Evolutionary conservation across 805 yeast genomes (phyloP), one percentile per base, ranked within the genome.

Genomic region (Kodamaea laetipori): DNA sequence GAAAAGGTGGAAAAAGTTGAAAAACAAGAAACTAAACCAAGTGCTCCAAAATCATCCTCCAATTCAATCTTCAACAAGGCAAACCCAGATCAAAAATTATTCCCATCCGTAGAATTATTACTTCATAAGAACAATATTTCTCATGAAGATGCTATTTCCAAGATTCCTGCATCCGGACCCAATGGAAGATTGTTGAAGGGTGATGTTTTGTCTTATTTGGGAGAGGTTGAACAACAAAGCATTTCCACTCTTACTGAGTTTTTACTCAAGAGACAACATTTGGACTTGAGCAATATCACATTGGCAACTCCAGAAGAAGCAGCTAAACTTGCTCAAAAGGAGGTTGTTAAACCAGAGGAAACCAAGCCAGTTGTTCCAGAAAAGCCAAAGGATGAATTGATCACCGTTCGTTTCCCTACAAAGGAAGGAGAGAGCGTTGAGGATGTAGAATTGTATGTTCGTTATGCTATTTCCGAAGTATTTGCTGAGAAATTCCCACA

Each of bases 181-280:
- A 76, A 82, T 44, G 98, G 98, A 7, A 77, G 96, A 57, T 61
- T 92, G 31, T 73, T 92, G 50, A 87, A 86, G 67, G 98, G 98
- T 50, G 99, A 92, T 63, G 92, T 90, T 1, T 73, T 90, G 51
- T 94, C 95, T 0, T 81, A 79, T 59, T 57, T 90, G 41, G 97
- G 98, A 21, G 65, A 77, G 48, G 85, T 90, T 42, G 65, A 87
- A 8, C 55, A 69, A 28, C 81, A 77, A 6, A 66, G 83, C 5
- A 80, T 81, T 17, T 55, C 64, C 13, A 61, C 67, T 15, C 73
- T 90, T 45, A 71, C 86, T 4, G 66, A 77, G 23, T 82, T 70
- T 57, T 64, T 90, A 50, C 69, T 76, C 39, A 63, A 73, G 25
- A 76, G 76, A 50, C 76, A 78, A 49, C 82, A 79, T 54, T 69